Evolutionary conservation across 768 basidiomycete genomes (phyloP), one percentile per base, ranked within the genome.

Genomic region (Lentinus brumalis): DNA sequence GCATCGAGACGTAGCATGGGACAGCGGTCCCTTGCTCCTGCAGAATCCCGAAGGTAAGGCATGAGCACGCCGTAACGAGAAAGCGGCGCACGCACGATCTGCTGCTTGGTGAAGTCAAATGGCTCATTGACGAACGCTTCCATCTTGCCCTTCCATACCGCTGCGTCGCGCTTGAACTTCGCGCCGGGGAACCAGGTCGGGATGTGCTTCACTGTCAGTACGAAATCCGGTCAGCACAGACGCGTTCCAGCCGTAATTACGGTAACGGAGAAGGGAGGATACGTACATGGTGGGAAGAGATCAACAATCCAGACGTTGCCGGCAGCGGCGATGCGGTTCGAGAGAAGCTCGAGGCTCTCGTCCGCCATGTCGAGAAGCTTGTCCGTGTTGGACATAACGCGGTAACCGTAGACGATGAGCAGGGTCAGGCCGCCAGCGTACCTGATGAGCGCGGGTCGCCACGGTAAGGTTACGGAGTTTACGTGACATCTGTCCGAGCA

Each of bases 1-100:
- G 74, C 9, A 81, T 85, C 1, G 78, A 78, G 29, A 76, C 76
- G 53, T 80, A 81, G 10, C 78, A 81, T 3, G 77, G 65, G 21
- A 67, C 69, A 16, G 77, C 73, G 15, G 71, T 74, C 10, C 80
- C 78, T 46, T 74, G 69, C 42, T 67, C 64, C 79, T 80, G 54
- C 41, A 26, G 42, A 44, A 44, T 10, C 11, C 21, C 6, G 15
- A 16, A 44, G 39, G 18, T 4, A 30, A 26, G 49, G 16, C 31
- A 39, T 39, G 18, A 35, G 50, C 50, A 52, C 16, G 15, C 16
- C 0, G 11, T 21, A 45, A n/a, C 3, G 3, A 12, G 40, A 21
- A 15, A 35, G 21, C 15, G 18, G 15, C 10, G 41, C 30, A 52
- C 57, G 42, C 6, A 64, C 63, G 59, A 64, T 64, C 63, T 64